Conservation (phyloP, 192 early-diverging fungal genomes). For the Phlyctochytrium arcticum region DNA sequence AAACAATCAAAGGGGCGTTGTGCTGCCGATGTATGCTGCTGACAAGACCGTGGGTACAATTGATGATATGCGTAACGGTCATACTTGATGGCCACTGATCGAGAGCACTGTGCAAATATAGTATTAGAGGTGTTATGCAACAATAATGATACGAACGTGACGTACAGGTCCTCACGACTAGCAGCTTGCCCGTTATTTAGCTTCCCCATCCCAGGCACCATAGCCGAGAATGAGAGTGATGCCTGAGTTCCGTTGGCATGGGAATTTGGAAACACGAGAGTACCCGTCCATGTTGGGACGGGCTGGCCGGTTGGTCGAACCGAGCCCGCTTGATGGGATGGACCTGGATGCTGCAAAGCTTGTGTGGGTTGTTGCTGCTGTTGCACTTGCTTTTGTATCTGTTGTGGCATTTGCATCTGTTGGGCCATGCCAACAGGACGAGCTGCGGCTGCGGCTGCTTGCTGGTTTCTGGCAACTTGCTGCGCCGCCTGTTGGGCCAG, state of each 20-base stretch:
- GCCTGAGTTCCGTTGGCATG: too few relatives aligned
- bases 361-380: constrained; percentile 2
- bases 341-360: not conserved
- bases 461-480: not conserved
- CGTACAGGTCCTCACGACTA: not conserved
- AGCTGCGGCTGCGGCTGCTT: not conserved
- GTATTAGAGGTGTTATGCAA: not conserved
- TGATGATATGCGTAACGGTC: not conserved
- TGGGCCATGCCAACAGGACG: not conserved
- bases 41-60: constrained; percentile 2
- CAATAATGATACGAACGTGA: not conserved
- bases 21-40: not conserved
- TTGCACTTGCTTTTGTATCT: not conserved
- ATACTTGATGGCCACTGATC: not conserved
- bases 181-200: not conserved
- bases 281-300: not conserved
- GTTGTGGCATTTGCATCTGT: not conserved
- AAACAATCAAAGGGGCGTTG: not conserved
- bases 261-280: too few relatives aligned
- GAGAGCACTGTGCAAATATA: not conserved
- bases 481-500: not conserved
- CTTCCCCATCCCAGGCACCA: not conserved
- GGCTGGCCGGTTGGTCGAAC: too few relatives aligned
- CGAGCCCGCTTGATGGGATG: too few relatives aligned
- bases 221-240: too few relatives aligned